Conservation (phyloP, 495 filamentous ascomycete species). For the Aspergillus bridgeri region DNA sequence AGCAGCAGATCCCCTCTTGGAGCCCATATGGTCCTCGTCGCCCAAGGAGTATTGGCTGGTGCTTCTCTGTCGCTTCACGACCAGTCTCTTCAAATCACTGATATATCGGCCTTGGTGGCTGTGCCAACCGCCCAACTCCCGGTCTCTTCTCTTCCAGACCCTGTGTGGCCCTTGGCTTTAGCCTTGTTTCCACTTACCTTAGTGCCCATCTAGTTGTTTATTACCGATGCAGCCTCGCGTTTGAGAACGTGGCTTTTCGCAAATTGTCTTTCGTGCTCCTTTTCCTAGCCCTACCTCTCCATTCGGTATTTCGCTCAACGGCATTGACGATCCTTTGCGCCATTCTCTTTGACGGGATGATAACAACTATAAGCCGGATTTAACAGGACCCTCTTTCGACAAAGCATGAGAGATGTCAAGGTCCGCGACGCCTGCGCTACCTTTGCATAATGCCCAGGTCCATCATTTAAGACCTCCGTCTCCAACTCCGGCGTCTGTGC, state of each 20-base stretch:
- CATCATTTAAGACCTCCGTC: constrained; percentile 34
- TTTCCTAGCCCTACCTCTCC: background rate
- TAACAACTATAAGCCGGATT: constrained; percentile 21
- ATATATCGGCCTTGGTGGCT: constrained; percentile 14
- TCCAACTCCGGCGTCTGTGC: constrained; percentile 33
- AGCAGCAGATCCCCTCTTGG: background rate
- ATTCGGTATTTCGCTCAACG: background rate
- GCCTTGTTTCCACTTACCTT: constrained; percentile 7
- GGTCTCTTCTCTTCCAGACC: background rate
- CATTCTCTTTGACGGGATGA: constrained; percentile 30
- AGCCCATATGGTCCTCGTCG: background rate
- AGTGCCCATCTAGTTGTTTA: background rate
- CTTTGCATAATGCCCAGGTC: constrained; percentile 50
- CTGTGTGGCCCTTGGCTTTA: constrained; percentile 4
- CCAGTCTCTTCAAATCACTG: background rate
- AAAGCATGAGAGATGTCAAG: constrained; percentile 60
- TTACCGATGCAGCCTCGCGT: constrained; percentile 12
- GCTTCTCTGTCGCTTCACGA: background rate
- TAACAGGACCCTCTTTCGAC: constrained; percentile 19
- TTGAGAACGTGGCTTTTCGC: constrained; percentile 17
- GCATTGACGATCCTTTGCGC: background rate
- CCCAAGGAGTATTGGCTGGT: background rate
- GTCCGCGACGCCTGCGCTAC: constrained; percentile 54
- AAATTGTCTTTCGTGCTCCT: background rate
- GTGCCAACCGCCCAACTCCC: background rate